Evolutionary conservation across 441 rosid species (phyloP).

Genomic region (Lepidium campestre): DNA sequence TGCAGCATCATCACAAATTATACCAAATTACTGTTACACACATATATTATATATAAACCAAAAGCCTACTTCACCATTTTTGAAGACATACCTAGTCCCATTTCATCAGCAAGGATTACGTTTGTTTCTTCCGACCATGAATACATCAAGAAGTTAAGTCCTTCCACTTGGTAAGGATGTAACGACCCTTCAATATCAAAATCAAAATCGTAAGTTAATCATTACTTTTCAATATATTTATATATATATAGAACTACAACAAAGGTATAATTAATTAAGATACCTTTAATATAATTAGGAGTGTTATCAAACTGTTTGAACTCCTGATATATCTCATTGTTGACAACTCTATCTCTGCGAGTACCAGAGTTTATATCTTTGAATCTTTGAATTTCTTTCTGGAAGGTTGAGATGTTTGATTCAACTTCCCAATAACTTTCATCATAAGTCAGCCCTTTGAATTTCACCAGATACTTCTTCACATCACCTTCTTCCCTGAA

Average conservation of each 20-base stretch:
- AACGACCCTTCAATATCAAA: constrained; percentile 58
- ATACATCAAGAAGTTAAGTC: constrained; percentile 75
- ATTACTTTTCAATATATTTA: constrained; percentile 6
- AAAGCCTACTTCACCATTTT: not conserved
- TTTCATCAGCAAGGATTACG: constrained; percentile 94
- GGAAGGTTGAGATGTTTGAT: constrained; percentile 75
- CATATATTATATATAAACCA: not conserved
- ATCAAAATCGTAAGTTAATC: constrained; percentile 8
- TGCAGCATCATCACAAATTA: constrained; percentile 36
- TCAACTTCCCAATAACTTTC: constrained; percentile 92
- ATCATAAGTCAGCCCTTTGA: constrained; percentile 72
- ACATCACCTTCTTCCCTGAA: constrained; percentile 61
- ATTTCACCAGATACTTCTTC: constrained; percentile 82
- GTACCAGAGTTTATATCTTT: constrained; percentile 49
- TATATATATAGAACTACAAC: too few relatives aligned
- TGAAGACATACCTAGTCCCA: constrained; percentile 77
- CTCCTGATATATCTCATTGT: constrained; percentile 45
- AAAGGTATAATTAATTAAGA: not conserved
- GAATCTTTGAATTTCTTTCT: constrained; percentile 68
- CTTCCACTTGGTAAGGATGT: constrained; percentile 88
- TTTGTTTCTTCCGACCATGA: constrained; percentile 86
- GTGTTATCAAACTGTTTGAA: constrained; percentile 59
- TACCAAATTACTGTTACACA: not conserved
- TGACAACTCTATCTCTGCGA: constrained; percentile 45
- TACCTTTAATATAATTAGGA: constrained; percentile 89